These are phyloP conservation scores for Clarireedia monteithiana DNA, from an alignment of 2,329 filamentous ascomycete genomes.

Conservation along the genomic window DNA sequence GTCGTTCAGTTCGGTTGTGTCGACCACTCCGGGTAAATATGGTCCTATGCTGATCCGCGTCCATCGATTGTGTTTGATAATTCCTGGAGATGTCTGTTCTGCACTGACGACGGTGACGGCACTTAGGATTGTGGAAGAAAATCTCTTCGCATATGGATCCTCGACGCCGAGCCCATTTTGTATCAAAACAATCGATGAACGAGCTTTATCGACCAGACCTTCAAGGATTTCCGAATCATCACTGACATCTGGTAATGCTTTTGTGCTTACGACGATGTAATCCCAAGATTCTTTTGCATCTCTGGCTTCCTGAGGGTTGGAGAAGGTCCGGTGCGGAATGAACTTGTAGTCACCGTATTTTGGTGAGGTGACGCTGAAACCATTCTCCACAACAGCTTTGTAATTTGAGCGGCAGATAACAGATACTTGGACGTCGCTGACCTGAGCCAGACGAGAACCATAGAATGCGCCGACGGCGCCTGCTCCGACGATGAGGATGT, in stretches of 20 bases:
- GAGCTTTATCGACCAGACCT: slow-evolving; percentile 20
- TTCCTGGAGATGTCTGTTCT: slow-evolving; percentile 54
- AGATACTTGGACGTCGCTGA: slow-evolving; percentile 48
- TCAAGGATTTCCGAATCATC: slow-evolving; percentile 25
- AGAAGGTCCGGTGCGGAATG: slow-evolving; percentile 52
- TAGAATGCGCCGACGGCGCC: slow-evolving; percentile 69
- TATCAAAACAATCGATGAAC: slow-evolving; percentile 24
- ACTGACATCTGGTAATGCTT: slow-evolving; percentile 27
- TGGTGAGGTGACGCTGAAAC: slow-evolving; percentile 57
- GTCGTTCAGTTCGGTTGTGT: slow-evolving; percentile 13
- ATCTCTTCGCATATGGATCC: slow-evolving; percentile 53
- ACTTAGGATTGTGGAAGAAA: slow-evolving; percentile 55
- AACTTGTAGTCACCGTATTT: slow-evolving; percentile 62
- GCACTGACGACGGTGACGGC: slow-evolving; percentile 64
- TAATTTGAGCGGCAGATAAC: slow-evolving; percentile 71
- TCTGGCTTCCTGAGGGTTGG: slow-evolving; percentile 41
- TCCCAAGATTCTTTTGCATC: slow-evolving; percentile 34
- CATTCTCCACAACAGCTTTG: slow-evolving; percentile 48
- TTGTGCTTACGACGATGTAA: slow-evolving; percentile 27
- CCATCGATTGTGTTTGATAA: slow-evolving; percentile 65
- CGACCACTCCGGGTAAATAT: slow-evolving; percentile 44
- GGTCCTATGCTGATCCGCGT: slow-evolving; percentile 64
- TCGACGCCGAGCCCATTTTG: slow-evolving; percentile 29
- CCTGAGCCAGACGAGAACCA: slow-evolving; percentile 57
- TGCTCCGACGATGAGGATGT: slow-evolving; percentile 56